These are phyloP conservation scores for Ogataea salicorniae DNA, from an alignment of 805 yeast species.

Conservation along the genomic window DNA sequence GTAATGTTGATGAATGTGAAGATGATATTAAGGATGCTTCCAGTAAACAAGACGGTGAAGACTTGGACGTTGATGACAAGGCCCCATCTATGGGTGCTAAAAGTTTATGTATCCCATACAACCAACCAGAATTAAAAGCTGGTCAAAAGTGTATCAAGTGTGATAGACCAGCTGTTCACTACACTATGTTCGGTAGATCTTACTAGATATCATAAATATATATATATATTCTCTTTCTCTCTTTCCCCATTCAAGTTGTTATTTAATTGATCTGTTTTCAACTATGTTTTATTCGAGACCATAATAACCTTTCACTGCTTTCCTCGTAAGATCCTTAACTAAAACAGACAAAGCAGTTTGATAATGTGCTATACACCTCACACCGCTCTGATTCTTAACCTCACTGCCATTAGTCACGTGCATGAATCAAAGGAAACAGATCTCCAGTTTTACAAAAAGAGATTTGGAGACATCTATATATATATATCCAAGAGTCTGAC, in stretches of 20 bases:
- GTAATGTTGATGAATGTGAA: constrained; percentile 92
- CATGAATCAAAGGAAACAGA: too few relatives aligned
- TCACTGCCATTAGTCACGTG: too few relatives aligned
- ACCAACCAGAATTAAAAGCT: constrained; percentile 75
- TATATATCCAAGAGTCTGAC: too few relatives aligned
- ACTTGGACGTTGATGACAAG: constrained; percentile 86
- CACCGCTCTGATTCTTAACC: too few relatives aligned
- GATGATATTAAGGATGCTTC: constrained; percentile 92
- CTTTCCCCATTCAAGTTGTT: background rate
- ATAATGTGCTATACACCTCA: too few relatives aligned
- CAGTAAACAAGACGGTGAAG: constrained; percentile 77
- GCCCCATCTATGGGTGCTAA: constrained; percentile 99
- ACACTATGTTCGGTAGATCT: constrained; percentile 96
- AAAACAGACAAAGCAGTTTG: too few relatives aligned
- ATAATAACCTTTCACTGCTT: too few relatives aligned
- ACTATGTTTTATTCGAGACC: too few relatives aligned
- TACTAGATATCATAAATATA: constrained; percentile 44
- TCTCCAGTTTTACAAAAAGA: too few relatives aligned
- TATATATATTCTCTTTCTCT: background rate
- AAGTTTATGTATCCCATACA: constrained; percentile 92
- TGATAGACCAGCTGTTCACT: constrained; percentile 67
- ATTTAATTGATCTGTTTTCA: too few relatives aligned
- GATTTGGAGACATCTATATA: too few relatives aligned
- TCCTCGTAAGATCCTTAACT: too few relatives aligned
- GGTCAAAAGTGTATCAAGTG: constrained; percentile 89